Conservation (phyloP, 169 alveolate species). For the Plasmodium berghei region DNA sequence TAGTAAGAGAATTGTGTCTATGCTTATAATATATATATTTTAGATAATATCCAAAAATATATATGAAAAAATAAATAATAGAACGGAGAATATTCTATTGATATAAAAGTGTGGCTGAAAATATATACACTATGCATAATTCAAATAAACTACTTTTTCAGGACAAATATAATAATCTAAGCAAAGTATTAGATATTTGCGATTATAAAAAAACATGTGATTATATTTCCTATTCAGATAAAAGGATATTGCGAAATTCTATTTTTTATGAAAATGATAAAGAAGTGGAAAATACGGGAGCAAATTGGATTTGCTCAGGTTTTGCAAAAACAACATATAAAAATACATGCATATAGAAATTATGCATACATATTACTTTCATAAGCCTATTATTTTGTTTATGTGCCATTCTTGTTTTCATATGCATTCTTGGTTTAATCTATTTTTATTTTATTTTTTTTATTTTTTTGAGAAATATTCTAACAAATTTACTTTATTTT, state of each 20-base stretch:
- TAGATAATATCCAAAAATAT: background rate
- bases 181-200: constrained; percentile 47
- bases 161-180: constrained; percentile 35
- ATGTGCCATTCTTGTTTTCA: too few species aligned
- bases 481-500: background rate
- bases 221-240: constrained; percentile 46
- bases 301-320: constrained; percentile 69
- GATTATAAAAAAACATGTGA: constrained; percentile 45
- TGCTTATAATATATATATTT: background rate
- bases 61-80: background rate
- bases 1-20: constrained; percentile 10
- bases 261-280: constrained; percentile 54
- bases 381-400: too few species aligned
- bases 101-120: background rate
- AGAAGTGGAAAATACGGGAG: constrained; percentile 42
- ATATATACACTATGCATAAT: constrained; percentile 4
- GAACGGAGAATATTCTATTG: background rate
- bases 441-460: background rate
- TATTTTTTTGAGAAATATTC: background rate
- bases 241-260: constrained; percentile 42
- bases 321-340: background rate
- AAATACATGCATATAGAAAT: background rate
- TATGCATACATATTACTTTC: background rate
- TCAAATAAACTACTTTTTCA: constrained; percentile 5
- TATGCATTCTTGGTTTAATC: too few species aligned